Percentiles rank a stretch among this genome's conserved stretches.
These are phyloP conservation scores for Pseudocercospora pini-densiflorae DNA, from an alignment of 2,329 filamentous ascomycete species.

Conservation along the genomic window DNA sequence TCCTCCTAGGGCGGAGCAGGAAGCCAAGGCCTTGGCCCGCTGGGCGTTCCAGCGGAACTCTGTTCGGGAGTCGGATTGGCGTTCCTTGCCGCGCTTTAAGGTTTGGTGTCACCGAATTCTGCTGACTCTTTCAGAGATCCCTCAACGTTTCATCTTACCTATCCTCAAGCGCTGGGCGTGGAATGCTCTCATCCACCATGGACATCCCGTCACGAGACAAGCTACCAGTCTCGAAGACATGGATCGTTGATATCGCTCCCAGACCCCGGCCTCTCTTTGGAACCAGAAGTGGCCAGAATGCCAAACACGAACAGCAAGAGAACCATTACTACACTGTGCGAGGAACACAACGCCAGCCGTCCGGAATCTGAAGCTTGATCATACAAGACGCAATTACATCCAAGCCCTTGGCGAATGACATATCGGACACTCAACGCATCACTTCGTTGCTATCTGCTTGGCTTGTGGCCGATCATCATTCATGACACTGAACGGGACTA, in stretches of 20 bases:
- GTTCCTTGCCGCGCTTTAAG: slow-evolving; percentile 7
- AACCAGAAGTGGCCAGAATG: not conserved
- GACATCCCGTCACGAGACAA: slow-evolving; percentile 2
- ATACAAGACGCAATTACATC: slow-evolving; percentile 9
- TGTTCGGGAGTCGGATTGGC: slow-evolving; percentile 3
- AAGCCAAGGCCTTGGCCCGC: slow-evolving; percentile 10
- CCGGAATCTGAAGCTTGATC: slow-evolving; percentile 1
- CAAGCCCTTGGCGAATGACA: slow-evolving; percentile 23
- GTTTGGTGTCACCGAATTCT: slow-evolving; percentile 7
- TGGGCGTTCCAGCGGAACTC: slow-evolving; percentile 6
- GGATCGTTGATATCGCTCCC: slow-evolving; percentile 5
- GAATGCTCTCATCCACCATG: slow-evolving; percentile 7
- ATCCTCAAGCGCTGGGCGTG: slow-evolving; percentile 18
- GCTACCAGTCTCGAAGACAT: not conserved
- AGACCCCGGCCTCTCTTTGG: not conserved
- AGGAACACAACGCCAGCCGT: slow-evolving; percentile 12
- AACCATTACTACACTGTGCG: not conserved
- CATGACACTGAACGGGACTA: slow-evolving; percentile 10
- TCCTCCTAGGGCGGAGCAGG: slow-evolving; percentile 7
- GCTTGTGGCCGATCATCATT: slow-evolving; percentile 24
- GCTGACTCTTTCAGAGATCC: slow-evolving; percentile 5
- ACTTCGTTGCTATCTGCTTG: slow-evolving; percentile 18
- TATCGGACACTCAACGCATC: slow-evolving; percentile 22
- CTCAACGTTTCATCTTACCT: slow-evolving; percentile 17
- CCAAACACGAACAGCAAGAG: slow-evolving; percentile 1